A percentile compares a stretch with the other conserved stretches of the same genome.
These are phyloP conservation scores for Closterium sp. DNA, from an alignment of 139 green algal species.

Conservation along the genomic window DNA sequence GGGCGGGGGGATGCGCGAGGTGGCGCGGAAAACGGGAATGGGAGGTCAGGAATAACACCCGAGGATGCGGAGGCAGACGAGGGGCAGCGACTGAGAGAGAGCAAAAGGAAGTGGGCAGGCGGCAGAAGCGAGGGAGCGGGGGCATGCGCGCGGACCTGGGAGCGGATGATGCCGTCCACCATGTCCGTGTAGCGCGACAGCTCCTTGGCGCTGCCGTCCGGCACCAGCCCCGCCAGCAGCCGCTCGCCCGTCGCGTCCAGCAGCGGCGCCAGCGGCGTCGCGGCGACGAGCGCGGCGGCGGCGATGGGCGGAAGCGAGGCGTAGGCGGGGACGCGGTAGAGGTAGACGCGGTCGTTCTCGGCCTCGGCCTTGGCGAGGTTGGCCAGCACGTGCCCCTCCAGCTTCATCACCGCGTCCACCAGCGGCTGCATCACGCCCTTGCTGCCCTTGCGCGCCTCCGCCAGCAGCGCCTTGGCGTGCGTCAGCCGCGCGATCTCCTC, in stretches of 20 bases:
- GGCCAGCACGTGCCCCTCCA: conserved; percentile 30
- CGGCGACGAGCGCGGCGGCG: conserved; percentile 24
- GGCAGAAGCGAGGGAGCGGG: neutral
- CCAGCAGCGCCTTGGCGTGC: conserved; percentile 22
- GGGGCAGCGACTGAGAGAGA: neutral
- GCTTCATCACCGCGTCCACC: conserved; percentile 40
- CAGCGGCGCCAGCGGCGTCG: neutral
- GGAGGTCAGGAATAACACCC: neutral
- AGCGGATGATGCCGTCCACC: conserved; percentile 76
- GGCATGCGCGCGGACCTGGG: conserved; percentile 59
- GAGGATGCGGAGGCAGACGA: neutral
- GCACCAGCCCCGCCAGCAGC: conserved; percentile 47
- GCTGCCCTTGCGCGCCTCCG: conserved; percentile 30
- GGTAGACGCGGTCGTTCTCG: conserved; percentile 52
- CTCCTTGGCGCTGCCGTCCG: conserved; percentile 43
- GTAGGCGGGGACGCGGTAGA: conserved; percentile 38
- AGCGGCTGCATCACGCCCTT: conserved; percentile 40
- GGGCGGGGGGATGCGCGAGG: no score
- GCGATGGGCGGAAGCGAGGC: conserved; percentile 24
- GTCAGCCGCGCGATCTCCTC: conserved; percentile 53
- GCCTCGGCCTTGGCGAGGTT: conserved; percentile 43
- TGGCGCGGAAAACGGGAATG: neutral
- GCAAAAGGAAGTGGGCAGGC: neutral
- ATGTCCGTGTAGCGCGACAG: conserved; percentile 67
- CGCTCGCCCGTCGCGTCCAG: conserved; percentile 38